Evolutionary conservation across 2,329 filamentous ascomycete species (phyloP).

Genomic region (Hypoxylon rubiginosum): DNA sequence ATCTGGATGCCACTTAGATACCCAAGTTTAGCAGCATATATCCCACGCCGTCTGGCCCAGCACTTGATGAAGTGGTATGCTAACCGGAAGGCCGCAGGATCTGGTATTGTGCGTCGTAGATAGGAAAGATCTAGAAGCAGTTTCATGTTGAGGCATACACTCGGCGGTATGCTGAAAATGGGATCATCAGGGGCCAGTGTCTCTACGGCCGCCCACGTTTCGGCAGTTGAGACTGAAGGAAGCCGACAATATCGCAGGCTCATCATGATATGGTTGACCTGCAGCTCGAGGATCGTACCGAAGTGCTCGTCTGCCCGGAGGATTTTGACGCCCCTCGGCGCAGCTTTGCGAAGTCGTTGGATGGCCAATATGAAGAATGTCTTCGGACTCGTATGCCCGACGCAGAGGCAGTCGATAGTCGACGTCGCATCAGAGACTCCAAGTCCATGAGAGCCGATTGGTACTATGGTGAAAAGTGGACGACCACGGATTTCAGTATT

Average conservation of each 20-base stretch:
- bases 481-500: slow-evolving; percentile 43
- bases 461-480: slow-evolving; percentile 64
- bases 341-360: slow-evolving; percentile 65
- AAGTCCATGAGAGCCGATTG: slow-evolving; percentile 76
- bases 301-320: slow-evolving; percentile 70
- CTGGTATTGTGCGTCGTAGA: slow-evolving; percentile 70
- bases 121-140: slow-evolving; percentile 73
- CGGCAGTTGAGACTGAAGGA: slow-evolving; percentile 66
- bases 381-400: slow-evolving; percentile 71
- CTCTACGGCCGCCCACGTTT: slow-evolving; percentile 65
- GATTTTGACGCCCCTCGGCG: slow-evolving; percentile 60
- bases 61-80: slow-evolving; percentile 72
- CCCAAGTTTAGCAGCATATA: slow-evolving; percentile 75
- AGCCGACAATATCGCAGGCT: slow-evolving; percentile 74
- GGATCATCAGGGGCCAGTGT: slow-evolving; percentile 64
- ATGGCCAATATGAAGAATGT: slow-evolving; percentile 72
- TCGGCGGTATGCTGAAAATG: slow-evolving; percentile 67
- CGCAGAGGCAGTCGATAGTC: slow-evolving; percentile 75
- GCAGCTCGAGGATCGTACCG: slow-evolving; percentile 75
- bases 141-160: slow-evolving; percentile 73
- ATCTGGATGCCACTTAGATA: slow-evolving; percentile 76
- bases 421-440: slow-evolving; percentile 72
- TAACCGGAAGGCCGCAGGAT: slow-evolving; percentile 68
- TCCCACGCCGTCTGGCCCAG: slow-evolving; percentile 72
- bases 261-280: slow-evolving; percentile 68